Evolutionary conservation across 257 asterid species (phyloP), one percentile per base, ranked within the genome.

Genomic region (Fraxinus excelsior): DNA sequence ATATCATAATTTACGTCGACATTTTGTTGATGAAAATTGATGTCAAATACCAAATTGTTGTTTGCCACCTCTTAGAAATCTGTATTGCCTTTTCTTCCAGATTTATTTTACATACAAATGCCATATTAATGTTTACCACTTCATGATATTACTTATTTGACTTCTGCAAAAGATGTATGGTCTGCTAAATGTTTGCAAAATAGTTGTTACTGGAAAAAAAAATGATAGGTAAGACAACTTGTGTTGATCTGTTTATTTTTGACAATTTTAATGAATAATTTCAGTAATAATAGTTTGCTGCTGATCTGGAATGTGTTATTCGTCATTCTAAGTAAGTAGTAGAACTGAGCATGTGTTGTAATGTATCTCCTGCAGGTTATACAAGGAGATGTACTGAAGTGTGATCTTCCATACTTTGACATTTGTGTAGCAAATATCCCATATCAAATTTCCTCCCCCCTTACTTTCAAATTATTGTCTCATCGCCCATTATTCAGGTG

Each of bases 361-460:
- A 68, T 74, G 38, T 46, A 78, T 74, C 25, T 76, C 28, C 60
- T 74, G 80, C 87, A 92, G 97, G 92, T 96, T 79, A 93, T 96
- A 70, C 94, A 93, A 87, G 99, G 96, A 79, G 99, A 96, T 78
- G 96, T 91, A 28, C 87, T 96, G 76, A 96, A 91, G 83, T 92
- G 97, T 79, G 99, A 91, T 76, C 91, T 96, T 37, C 99, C 99
- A 0, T 91, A 96, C 91, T 96, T 96, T 4, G 99, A 93, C 72
- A 96, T 96, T 19, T 96, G 99, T 42, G 98, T 96, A 76, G 99
- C 98, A 3, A 96, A 96, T 82, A 96, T 96, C 72, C 99, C 97
- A 0, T 96, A 96, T 79, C 99, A 96, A 81, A 96, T 96, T 46
- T 96, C 99, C 0, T 96, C 99, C 28, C 98, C 98, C 0, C 97